A percentile compares a stretch with the other conserved stretches of the same genome.
Evolutionary conservation across 2,329 filamentous ascomycete genomes (phyloP).

Genomic region (Apiospora kogelbergensis): DNA sequence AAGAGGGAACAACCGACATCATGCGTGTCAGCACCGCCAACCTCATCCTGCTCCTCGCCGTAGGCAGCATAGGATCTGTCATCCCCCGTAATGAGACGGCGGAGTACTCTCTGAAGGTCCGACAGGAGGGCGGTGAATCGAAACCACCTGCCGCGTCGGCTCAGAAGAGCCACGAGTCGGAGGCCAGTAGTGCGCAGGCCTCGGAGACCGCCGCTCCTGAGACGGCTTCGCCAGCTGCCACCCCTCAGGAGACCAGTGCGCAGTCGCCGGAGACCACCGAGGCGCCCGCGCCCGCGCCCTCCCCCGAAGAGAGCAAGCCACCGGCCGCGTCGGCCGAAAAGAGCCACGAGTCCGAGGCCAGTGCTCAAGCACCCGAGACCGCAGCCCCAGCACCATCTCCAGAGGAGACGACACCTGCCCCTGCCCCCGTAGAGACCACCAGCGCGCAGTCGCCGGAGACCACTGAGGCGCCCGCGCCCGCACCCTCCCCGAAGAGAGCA

Average conservation of each 20-base stretch:
- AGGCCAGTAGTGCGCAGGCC: no score
- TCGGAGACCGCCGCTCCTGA: background rate
- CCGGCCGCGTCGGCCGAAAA: background rate
- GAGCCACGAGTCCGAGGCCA: background rate
- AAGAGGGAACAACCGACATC: background rate
- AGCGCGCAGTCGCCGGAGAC: no score
- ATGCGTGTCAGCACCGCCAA: conserved; percentile 2
- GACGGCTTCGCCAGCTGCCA: background rate
- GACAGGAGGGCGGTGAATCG: background rate
- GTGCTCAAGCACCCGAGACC: no score
- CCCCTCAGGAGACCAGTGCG: background rate
- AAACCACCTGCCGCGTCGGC: background rate
- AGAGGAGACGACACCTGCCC: background rate
- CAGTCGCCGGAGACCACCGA: background rate
- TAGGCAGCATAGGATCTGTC: background rate
- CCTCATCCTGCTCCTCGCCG: background rate
- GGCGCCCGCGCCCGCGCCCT: background rate
- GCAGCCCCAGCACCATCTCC: background rate
- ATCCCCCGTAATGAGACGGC: background rate
- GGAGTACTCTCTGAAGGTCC: background rate
- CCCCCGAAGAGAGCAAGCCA: background rate
- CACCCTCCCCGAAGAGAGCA: no score
- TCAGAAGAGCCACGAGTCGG: background rate
- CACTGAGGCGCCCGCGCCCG: no score
- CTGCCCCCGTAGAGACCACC: no score